Conservation (phyloP, 345 rosid genomes). For the Camelina laxa region DNA sequence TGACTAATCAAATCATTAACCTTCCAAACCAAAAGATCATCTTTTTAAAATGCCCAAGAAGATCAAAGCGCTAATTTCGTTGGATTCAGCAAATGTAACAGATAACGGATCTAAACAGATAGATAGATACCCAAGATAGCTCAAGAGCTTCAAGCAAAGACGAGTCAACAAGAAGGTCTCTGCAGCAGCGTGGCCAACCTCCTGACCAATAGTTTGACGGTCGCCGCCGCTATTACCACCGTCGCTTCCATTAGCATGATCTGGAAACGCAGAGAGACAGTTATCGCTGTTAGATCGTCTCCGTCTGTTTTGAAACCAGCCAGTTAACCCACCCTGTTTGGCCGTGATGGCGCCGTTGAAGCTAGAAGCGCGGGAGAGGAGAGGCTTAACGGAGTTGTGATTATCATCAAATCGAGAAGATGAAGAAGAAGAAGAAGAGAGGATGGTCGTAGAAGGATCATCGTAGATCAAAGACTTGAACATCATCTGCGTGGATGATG, state of each 20-base stretch:
- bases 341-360: conserved; percentile 41
- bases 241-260: conserved; percentile 31
- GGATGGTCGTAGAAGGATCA: conserved; percentile 54
- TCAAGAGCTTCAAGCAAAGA: conserved; percentile 64
- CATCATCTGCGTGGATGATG: conserved; percentile 40
- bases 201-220: conserved; percentile 51
- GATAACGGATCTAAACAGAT: not conserved
- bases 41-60: not conserved
- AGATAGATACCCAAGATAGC: conserved; percentile 69
- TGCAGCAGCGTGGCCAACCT: conserved; percentile 65
- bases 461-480: conserved; percentile 50
- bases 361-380: conserved; percentile 62
- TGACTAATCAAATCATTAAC: conserved; percentile 25
- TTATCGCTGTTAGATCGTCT: conserved; percentile 64
- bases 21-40: conserved; percentile 13
- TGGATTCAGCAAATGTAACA: conserved; percentile 6
- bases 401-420: conserved; percentile 55
- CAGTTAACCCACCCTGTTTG: conserved; percentile 13
- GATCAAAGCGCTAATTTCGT: not conserved
- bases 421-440: conserved; percentile 54
- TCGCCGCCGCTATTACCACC: conserved; percentile 33
- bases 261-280: conserved; percentile 55
- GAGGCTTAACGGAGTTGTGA: conserved; percentile 52
- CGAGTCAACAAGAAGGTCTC: conserved; percentile 73
- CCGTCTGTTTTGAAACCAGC: conserved; percentile 59